Evolutionary conservation across 73 alveolate genomes (phyloP), one percentile per base, ranked within the genome.

Genomic region (Paramecium octaurelia): DNA sequence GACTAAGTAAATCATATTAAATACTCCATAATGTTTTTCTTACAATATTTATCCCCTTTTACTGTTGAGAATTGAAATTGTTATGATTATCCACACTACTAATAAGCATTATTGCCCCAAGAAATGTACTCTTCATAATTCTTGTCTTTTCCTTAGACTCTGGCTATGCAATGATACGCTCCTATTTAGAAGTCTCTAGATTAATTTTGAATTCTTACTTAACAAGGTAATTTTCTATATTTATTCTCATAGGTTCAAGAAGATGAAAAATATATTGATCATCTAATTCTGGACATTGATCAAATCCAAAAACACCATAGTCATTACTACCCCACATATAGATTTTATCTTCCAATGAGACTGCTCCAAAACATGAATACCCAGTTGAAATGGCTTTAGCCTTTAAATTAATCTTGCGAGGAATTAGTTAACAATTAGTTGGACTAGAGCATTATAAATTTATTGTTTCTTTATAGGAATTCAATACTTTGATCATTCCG

Each of bases 321-420:
- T 23, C 57, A 80, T 80, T 80, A 4, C 57, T 43, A 31, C 91
- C 91, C 91, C 91, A 80, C 75, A 44, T 44, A 24, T 80, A 80
- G 14, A 80, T 48, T 11, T 48, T n/a, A 80, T 80, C 38, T 10
- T 80, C 91, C n/a, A 46, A 11, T 3, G 76, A 38, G n/a, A 80
- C n/a, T 1, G 91, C 91, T 3, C 46, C 75, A 48, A 80, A 80
- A 44, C 64, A 40, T 9, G 31, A 23, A 42, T 48, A 80, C 8
- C 91, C 91, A 18, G 46, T 12, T 7, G 4, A 21, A 42, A 80
- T 80, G 1, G 48, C 20, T 46, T 48, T 80, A 16, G 91, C 91
- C 24, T 48, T 43, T 21, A 80, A 12, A 14, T 48, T 48, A 6
- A 44, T 35, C 14, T 44, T 42, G 4, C 91, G 35, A 24, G 91